Percentiles rank a stretch among this genome's conserved stretches.
These are phyloP conservation scores for Pichia terricola DNA, from an alignment of 1,139 yeast species.

Conservation along the genomic window DNA sequence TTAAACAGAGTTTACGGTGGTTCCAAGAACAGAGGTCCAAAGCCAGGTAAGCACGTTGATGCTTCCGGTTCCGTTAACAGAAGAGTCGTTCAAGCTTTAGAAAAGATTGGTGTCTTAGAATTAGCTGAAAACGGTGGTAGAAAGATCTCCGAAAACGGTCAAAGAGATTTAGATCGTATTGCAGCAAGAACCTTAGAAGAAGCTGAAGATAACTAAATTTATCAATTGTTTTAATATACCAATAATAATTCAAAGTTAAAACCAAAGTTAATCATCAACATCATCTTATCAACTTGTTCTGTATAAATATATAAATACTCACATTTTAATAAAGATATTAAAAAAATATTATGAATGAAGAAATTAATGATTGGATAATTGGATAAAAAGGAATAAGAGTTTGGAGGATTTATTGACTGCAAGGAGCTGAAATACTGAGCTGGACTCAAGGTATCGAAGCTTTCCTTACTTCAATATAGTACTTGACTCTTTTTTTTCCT, in stretches of 20 bases:
- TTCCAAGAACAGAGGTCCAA: slow-evolving; percentile 97
- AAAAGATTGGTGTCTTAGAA: slow-evolving; percentile 96
- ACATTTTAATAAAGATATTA: too few relatives aligned
- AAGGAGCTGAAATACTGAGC: too few relatives aligned
- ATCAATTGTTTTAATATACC: background rate
- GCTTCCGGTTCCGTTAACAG: slow-evolving; percentile 99
- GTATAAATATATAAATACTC: too few relatives aligned
- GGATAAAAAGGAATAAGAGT: too few relatives aligned
- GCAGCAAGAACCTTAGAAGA: slow-evolving; percentile 99
- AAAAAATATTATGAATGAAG: too few relatives aligned
- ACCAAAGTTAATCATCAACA: background rate
- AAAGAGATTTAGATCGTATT: slow-evolving; percentile 99
- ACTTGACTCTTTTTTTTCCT: too few relatives aligned
- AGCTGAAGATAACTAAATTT: slow-evolving; percentile 50
- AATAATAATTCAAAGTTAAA: background rate
- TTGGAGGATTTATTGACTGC: too few relatives aligned
- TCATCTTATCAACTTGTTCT: too few relatives aligned
- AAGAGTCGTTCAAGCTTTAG: slow-evolving; percentile 95
- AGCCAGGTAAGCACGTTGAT: slow-evolving; percentile 98
- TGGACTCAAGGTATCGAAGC: too few relatives aligned
- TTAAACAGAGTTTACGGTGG: slow-evolving; percentile 99
- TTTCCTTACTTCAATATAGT: too few relatives aligned
- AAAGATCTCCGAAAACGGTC: slow-evolving; percentile 98
- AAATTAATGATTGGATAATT: too few relatives aligned
- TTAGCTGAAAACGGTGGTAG: slow-evolving; percentile 98